These are phyloP conservation scores for Cucumis cinereus DNA, from an alignment of 306 rosid species.

Conservation along the genomic window DNA sequence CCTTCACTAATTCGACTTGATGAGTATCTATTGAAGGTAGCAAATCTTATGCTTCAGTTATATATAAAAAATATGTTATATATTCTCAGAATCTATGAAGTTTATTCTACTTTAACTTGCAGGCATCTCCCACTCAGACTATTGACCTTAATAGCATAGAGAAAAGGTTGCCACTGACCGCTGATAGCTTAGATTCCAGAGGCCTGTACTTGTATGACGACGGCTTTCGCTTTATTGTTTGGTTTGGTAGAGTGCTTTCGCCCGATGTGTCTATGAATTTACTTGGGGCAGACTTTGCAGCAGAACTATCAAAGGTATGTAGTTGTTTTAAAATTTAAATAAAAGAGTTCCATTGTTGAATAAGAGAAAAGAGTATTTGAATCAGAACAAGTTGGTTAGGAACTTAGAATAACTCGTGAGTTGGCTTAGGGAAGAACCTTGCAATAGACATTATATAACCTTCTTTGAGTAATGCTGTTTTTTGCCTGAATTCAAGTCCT, in stretches of 20 bases:
- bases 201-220: conserved; percentile 76
- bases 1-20: conserved; percentile 76
- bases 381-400: no score
- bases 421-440: no score
- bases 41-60: conserved; percentile 3
- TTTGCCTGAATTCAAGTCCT: no score
- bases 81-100: conserved; percentile 3
- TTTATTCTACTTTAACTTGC: conserved; percentile 21
- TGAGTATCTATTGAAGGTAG: conserved; percentile 72
- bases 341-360: not conserved
- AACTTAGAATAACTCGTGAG: no score
- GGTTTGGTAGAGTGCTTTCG: conserved; percentile 90
- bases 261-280: conserved; percentile 87
- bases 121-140: conserved; percentile 36
- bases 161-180: conserved; percentile 67
- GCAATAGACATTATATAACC: no score
- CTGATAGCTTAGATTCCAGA: conserved; percentile 83
- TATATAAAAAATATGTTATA: not conserved
- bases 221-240: conserved; percentile 66
- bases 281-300: conserved; percentile 78
- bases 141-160: conserved; percentile 39
- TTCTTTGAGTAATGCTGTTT: no score
- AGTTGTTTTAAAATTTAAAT: not conserved
- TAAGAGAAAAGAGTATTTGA: not conserved
- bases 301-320: conserved; percentile 91